Base-by-base conservation (phyloP, 2,329 filamentous ascomycete genomes). In the Botrytis aclada region DNA sequence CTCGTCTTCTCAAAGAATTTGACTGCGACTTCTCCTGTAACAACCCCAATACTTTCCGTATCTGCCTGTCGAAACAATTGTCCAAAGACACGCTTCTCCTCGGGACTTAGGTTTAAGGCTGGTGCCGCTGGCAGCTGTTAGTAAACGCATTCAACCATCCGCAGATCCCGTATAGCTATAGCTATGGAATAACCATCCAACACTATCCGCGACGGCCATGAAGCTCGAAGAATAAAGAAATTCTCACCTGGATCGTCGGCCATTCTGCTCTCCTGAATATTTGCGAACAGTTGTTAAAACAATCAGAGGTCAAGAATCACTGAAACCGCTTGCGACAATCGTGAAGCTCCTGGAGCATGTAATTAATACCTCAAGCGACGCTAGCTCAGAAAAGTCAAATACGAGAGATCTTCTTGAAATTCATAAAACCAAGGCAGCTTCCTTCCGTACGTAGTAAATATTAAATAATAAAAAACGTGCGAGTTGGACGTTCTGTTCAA, bases 1-100 rank as follows among this genome's bases (percentile, higher is more conserved):
- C 93, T 91, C 63, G 96, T 98, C 86, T 96, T 96, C 83, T 98
- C 95, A 81, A 99, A 99, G 86, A 99, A 98, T 82, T 94, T 93
- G 82, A 99, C 95, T 74, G 96, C 96, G 75, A 97, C 88, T 83
- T 99, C 96, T 83, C 96, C 96, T 29, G 96, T 98, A 47, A 99
- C 93, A 76, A 98, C 94, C 72, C 95, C 94, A 73, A 97, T 91
- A 81, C 89, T 92, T 79, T 98, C 96, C 74, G 92, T 92, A 83
- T 99, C 96, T 77, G 96, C 96, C 79, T 94, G 92, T 82, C 93
- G 90, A 84, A 99, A 98, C 76, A 99, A 90, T 83, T 96, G 94
- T 78, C 92, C 93, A 83, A 97, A 99, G 74, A 93, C 89, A 82
- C 94, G 92, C 85, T 97, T 98, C 88, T 99, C 96, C 78, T 98